A percentile compares a stretch with the other conserved stretches of the same genome.
Conservation (phyloP, 345 rosid species). For the Salix brachista region DNA sequence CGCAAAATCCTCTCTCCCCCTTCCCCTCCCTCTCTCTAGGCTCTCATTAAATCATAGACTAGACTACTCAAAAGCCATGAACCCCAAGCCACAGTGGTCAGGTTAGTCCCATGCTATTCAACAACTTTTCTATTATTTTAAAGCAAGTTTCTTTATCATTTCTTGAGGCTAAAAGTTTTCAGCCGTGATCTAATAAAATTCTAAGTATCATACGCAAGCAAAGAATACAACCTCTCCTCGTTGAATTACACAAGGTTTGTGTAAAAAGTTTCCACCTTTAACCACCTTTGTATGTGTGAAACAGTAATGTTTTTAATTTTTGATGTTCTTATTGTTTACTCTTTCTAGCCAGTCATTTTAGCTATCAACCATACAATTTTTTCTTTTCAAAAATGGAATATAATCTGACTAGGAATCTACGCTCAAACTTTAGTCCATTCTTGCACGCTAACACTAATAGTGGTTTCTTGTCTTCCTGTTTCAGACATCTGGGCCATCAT, state of each 20-base stretch:
- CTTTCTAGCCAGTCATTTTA: conserved; percentile 6
- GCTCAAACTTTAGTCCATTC: conserved; percentile 20
- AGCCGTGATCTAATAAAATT: too few species aligned
- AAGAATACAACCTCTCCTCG: not conserved
- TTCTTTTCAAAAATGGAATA: not conserved
- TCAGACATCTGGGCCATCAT: conserved; percentile 1
- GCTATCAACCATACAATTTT: conserved; percentile 10
- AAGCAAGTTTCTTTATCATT: too few species aligned
- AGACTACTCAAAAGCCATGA: too few species aligned
- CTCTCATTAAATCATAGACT: too few species aligned
- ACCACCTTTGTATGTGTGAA: not conserved
- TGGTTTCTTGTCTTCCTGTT: not conserved
- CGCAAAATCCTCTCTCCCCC: too few species aligned
- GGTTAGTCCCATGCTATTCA: too few species aligned
- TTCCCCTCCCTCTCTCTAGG: too few species aligned
- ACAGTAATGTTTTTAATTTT: not conserved
- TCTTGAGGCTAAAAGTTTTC: too few species aligned
- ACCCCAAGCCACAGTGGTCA: too few species aligned
- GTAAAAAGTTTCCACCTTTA: not conserved
- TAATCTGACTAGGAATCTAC: conserved; percentile 25
- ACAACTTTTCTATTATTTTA: too few species aligned
- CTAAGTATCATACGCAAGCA: not conserved
- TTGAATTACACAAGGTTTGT: not conserved
- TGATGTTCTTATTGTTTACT: not conserved
- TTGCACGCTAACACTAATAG: conserved; percentile 38